Evolutionary conservation across 2,329 filamentous ascomycete species (phyloP), one percentile per base, ranked within the genome.

Genomic region (Fusarium illudens): DNA sequence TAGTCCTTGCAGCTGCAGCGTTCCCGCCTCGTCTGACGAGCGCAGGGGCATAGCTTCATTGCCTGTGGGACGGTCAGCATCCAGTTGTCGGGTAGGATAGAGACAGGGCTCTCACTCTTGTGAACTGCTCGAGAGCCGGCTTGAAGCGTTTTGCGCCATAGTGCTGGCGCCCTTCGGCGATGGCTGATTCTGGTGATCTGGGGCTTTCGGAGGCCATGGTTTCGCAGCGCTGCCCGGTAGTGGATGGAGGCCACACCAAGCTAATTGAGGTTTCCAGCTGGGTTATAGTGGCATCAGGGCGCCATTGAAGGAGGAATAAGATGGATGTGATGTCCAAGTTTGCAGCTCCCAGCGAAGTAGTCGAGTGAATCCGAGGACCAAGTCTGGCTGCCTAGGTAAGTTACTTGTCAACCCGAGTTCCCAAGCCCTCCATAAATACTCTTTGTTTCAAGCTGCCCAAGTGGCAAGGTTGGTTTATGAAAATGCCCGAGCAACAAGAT

Each of bases 1-100:
- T 77, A 82, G 58, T 81, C 70, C 62, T 82, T 82, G 68, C 80
- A 82, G 6, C 62, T 65, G 70, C 80, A 82, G 27, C 79, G 74
- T 19, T 77, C 74, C 9, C 81, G 75, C 48, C 75, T 78, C 37
- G 68, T 67, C n/a, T 75, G 75, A 32, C 75, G 72, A 46, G 67
- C 71, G 63, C 79, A 81, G 2, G 74, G 37, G 27, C 80, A 81
- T 5, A 73, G 58, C 27, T 73, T 77, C 77, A 81, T 80, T 4
- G 75, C 79, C 79, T 81, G 22, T 49, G 11, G 29, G 9, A n/a
- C n/a, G 34, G 58, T 70, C 25, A 70, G 53, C 11, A 30, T 22
- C 15, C 17, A 4, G 8, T 22, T 6, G 12, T 17, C 2, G 32
- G 11, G 2, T 20, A 13, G 12, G 10, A 34, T 30, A 13, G 6